Conservation (phyloP, 1,284 basidiomycete species). For the Cryptococcus sp. region DNA sequence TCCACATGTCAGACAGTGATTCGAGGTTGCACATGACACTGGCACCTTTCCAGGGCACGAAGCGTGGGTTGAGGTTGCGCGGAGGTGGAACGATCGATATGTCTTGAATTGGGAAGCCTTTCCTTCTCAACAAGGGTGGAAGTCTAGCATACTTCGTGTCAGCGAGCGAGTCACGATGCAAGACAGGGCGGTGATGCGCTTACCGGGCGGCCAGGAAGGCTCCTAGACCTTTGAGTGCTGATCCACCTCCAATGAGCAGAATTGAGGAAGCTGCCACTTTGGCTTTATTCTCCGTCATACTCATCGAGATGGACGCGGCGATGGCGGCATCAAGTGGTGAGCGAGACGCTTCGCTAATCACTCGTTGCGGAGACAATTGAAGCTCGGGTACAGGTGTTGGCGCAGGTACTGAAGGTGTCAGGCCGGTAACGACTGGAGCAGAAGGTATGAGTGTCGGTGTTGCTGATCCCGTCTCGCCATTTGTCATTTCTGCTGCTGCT, state of each 20-base stretch:
- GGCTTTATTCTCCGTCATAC: conserved; percentile 83
- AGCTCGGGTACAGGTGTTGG: neutral
- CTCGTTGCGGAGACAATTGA: conserved; percentile 10
- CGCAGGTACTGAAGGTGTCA: neutral
- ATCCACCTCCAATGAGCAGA: conserved; percentile 80
- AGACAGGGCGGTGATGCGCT: conserved; percentile 13
- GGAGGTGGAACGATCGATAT: conserved; percentile 88
- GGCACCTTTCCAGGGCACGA: conserved; percentile 93
- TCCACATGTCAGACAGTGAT: conserved; percentile 82
- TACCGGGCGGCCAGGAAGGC: conserved; percentile 49
- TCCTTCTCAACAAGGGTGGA: conserved; percentile 69
- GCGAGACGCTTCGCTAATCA: conserved; percentile 75
- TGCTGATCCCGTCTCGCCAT: conserved; percentile 1
- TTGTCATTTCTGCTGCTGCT: neutral
- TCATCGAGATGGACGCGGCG: conserved; percentile 82
- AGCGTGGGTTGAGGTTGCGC: conserved; percentile 85
- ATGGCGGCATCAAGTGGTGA: conserved; percentile 92
- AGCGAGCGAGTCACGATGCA: conserved; percentile 2
- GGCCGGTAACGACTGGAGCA: conserved; percentile 2
- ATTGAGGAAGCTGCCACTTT: conserved; percentile 86
- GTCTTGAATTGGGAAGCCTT: conserved; percentile 82
- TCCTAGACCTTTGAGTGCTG: conserved; percentile 55
- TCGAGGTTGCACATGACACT: conserved; percentile 94
- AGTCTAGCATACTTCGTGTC: conserved; percentile 25
- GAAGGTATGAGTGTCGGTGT: conserved; percentile 11